Conservation (phyloP, 495 filamentous ascomycete species). For the Xylaria telfairii region DNA sequence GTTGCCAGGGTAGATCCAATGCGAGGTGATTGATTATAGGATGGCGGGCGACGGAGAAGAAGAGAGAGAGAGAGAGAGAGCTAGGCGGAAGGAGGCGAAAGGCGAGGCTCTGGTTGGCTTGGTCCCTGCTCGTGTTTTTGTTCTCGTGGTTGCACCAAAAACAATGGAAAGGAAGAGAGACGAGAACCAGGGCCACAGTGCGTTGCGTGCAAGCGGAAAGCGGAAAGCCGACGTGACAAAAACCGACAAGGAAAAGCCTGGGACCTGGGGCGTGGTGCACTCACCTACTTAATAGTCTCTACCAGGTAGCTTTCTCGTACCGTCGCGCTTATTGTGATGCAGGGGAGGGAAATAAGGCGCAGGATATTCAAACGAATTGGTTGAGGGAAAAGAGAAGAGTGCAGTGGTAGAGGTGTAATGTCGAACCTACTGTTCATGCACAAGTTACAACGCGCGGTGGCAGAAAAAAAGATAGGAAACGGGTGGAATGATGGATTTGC, state of each 20-base stretch:
- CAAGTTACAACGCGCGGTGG: constrained; percentile 23
- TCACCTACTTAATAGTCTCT: constrained; percentile 3
- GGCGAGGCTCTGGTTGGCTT: constrained; percentile 1
- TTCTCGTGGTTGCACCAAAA: constrained; percentile 12
- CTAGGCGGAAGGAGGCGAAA: neutral
- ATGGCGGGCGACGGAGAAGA: too few species aligned
- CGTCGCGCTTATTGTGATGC: neutral
- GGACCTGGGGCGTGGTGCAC: neutral
- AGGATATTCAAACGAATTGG: neutral
- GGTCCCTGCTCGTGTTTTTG: neutral
- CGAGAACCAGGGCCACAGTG: constrained; percentile 12
- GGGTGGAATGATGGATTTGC: constrained; percentile 19
- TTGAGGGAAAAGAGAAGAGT: neutral
- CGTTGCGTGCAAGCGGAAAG: neutral
- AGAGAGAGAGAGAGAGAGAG: neutral
- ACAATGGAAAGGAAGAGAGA: neutral
- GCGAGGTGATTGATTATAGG: neutral
- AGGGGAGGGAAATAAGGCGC: neutral
- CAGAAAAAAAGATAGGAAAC: constrained; percentile 27
- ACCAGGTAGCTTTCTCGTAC: neutral
- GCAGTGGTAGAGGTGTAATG: constrained; percentile 4
- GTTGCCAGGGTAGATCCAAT: neutral
- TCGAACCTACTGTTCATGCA: constrained; percentile 23
- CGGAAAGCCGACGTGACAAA: neutral
- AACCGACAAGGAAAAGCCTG: constrained; percentile 6